A percentile compares a stretch with the other conserved stretches of the same genome.
Evolutionary conservation across 2,329 filamentous ascomycete genomes (phyloP).

Genomic region (Hysterium pulicare): DNA sequence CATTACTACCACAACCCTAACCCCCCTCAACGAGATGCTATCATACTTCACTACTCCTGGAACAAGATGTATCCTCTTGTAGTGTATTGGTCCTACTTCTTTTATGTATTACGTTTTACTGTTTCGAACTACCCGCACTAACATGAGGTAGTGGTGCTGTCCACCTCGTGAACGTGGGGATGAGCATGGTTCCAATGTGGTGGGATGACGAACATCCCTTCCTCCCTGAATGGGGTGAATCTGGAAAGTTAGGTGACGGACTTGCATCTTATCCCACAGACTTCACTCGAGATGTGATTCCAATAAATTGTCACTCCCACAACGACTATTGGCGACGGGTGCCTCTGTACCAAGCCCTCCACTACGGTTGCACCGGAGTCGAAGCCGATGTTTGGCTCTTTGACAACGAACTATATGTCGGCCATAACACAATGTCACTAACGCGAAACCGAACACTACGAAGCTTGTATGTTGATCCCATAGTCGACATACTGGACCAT

Average conservation of each 20-base stretch:
- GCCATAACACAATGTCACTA: slow-evolving; percentile 49
- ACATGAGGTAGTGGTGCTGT: slow-evolving; percentile 35
- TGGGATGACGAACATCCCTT: slow-evolving; percentile 32
- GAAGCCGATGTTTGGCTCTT: slow-evolving; percentile 59
- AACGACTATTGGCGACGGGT: slow-evolving; percentile 58
- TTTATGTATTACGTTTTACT: too few relatives aligned
- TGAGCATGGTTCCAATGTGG: slow-evolving; percentile 36
- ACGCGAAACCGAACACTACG: slow-evolving; percentile 47
- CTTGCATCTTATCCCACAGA: slow-evolving; percentile 41
- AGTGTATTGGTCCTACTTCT: too few relatives aligned
- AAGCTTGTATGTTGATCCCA: slow-evolving; percentile 52
- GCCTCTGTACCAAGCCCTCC: slow-evolving; percentile 54
- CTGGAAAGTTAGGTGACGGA: slow-evolving; percentile 33
- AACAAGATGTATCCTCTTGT: too few relatives aligned
- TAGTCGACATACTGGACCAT: slow-evolving; percentile 47
- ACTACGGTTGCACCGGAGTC: slow-evolving; percentile 53
- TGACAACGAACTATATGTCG: slow-evolving; percentile 53
- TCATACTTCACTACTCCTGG: too few relatives aligned
- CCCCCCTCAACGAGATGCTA: too few relatives aligned
- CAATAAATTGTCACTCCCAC: slow-evolving; percentile 55
- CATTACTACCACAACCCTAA: too few relatives aligned
- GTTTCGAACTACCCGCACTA: too few relatives aligned
- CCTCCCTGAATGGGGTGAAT: slow-evolving; percentile 41
- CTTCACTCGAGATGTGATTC: slow-evolving; percentile 48
- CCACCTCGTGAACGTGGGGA: slow-evolving; percentile 39